Percentiles rank a stretch among this genome's conserved stretches.
Evolutionary conservation across 768 basidiomycete species (phyloP).

Genomic region (Mrakia frigida): DNA sequence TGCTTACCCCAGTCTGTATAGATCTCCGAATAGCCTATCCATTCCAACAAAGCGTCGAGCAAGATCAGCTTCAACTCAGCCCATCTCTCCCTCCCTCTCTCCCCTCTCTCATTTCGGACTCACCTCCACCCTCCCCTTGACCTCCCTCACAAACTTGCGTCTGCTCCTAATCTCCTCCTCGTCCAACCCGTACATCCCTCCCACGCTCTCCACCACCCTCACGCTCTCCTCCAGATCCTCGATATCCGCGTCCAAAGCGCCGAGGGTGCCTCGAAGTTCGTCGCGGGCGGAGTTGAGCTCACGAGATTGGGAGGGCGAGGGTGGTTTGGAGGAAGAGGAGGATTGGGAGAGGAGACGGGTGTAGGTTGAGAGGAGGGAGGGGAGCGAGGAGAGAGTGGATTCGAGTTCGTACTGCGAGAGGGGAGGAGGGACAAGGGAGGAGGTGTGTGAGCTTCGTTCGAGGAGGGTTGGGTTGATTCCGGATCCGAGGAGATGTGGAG

Average conservation of each 20-base stretch:
- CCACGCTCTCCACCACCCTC: conserved; percentile 76
- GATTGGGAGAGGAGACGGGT: neutral
- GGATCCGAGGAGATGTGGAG: neutral
- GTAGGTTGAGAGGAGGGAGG: conserved; percentile 21
- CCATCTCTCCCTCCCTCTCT: neutral
- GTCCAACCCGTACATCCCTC: conserved; percentile 69
- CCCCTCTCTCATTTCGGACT: conserved; percentile 38
- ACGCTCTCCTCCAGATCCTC: conserved; percentile 94
- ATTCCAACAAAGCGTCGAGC: neutral
- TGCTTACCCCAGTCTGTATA: neutral
- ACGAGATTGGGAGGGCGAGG: neutral
- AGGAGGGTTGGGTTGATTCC: too few species aligned
- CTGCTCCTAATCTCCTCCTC: conserved; percentile 70
- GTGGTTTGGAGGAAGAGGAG: neutral
- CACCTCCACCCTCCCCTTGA: conserved; percentile 75
- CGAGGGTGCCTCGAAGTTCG: conserved; percentile 70
- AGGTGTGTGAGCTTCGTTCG: neutral
- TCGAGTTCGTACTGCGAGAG: conserved; percentile 19
- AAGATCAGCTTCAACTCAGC: neutral
- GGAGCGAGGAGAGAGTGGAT: conserved; percentile 14
- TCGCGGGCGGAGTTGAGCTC: conserved; percentile 33
- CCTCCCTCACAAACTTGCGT: conserved; percentile 67
- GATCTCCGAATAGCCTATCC: conserved; percentile 6
- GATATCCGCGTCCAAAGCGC: conserved; percentile 74
- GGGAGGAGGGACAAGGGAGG: neutral